Base-by-base conservation (phyloP, 768 basidiomycete genomes). In the Phanerochaete sordida region DNA sequence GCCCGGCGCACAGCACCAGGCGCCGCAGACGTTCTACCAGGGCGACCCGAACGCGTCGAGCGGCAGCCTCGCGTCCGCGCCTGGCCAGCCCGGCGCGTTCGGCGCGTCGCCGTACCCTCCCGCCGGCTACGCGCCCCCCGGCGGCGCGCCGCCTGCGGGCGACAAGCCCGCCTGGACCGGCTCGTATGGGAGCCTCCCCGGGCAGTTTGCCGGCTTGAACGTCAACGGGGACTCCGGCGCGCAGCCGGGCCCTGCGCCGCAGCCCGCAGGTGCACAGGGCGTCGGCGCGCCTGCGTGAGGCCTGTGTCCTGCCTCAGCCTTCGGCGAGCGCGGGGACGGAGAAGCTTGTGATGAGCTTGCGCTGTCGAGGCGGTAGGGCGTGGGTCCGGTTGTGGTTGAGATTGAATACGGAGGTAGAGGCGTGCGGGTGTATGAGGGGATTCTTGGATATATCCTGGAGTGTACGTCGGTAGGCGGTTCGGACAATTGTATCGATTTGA, bases 221-320 rank as follows among this genome's bases (percentile, higher is more conserved):
- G 65, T 71, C n/a, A 62, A 60, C 33, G 65, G 53, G 19, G 66
- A 65, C 51, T 6, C 33, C 13, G 54, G 59, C 28, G 48, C 44
- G 11, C 39, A 11, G 11, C 39, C 39, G 11, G 19, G 39, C 39
- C 8, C 8, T 43, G 33, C 33, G 13, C 33, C 33, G 33, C 39
- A 43, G 23, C 64, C 60, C 21, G 33, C 60, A 26, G 62, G 61
- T 16, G 60, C 60, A 16, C 67, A 64, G 56, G 69, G 67, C 27
- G 69, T 70, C 6, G 67, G 68, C 24, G 65, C 69, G 2, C 63
- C 66, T 30, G 67, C 69, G n/a, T 70, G 56, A 68, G 30, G 12
- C 23, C 1, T 4, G n/a, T 19, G n/a, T 27, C 31, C 26, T 57
- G 56, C 31, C 30, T 28, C n/a, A 48, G 21, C 15, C 27, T 45